Base-by-base conservation (phyloP, 1,139 yeast species). In the Lodderomyces parapsilosis region DNA sequence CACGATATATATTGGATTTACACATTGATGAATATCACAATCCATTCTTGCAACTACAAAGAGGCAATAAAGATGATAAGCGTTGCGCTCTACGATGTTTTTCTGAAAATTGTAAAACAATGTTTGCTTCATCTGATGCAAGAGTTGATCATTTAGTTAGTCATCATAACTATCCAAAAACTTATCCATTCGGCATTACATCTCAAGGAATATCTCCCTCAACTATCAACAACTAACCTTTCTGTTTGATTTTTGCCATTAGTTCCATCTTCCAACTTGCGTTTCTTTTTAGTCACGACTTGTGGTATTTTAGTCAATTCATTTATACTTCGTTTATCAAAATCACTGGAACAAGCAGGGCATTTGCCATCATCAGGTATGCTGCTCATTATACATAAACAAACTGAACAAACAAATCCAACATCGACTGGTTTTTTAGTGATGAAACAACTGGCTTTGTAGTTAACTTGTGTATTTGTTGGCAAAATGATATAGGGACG, bases 361-460 rank as follows among this genome's bases (percentile, higher is more conserved):
- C 65, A 80, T 66, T 51, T 80, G 78, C 63, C 82, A 74, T 50
- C 44, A 1, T 62, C 76, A 58, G 58, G 96, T 65, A 62, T 80
- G 76, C 65, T 85, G 81, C 62, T 90, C 74, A 73, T 65, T 31
- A 73, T 87, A 60, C 98, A 91, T 20, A 94, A 69, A 60, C 99
- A 94, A 22, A 94, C 97, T 19, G 96, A 86, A 63, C 99, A 94
- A 3, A 94, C 98, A 55, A 79, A 91, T 0, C 98, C 99, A 40
- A 93, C 77, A 53, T 94, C 97, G 13, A 94, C 93, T 2, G 93
- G 84, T 53, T 82, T 80, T 23, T 94, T 93, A 0, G 97, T 89
- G 20, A 90, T 68, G 57, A 89, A 93, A 62, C 99, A 93, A 27
- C 96, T 90, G 1, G 99, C 97, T 49, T 96, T 71, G 60, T 93